Evolutionary conservation across 257 asterid genomes (phyloP), one percentile per base, ranked within the genome.

Genomic region (Lithospermum erythrorhizon): DNA sequence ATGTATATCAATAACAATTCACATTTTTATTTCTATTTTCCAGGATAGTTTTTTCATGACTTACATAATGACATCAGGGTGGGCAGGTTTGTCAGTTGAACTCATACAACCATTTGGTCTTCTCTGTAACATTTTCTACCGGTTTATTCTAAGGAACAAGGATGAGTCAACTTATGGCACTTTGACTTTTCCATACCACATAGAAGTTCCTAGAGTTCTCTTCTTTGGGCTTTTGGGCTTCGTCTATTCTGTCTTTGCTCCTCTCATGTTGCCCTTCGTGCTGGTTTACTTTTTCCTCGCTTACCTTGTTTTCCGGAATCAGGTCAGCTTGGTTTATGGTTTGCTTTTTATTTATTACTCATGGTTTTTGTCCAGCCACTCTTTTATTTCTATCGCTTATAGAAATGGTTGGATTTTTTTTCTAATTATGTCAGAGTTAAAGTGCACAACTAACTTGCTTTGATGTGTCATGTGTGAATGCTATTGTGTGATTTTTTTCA

Each of bases 31-130:
- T 65, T 19, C 17, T 35, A 17, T 73, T 67, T 65, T 73, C 76
- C 95, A 88, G 98, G 97, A 95, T 24, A 80, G 95, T 66, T 93
- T 79, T 81, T 93, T 93, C 63, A 87, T 89, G 87, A 93, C 96
- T 45, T 93, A 93, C 68, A 79, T 85, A 32, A 81, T 89, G 59
- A 80, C 99, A 59, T 93, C 99, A 53, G 99, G 99, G 64, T 93
- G 99, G 99, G 95, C 97, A 54, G 79, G 96, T 73, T 82, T 93
- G 84, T 75, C 91, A 22, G 67, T 65, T 62, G 99, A 93, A 69
- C 82, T 93, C 72, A 76, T 93, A 65, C 99, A 93, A 72, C 97
- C 97, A 18, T 72, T 80, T 70, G 76, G 85, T 62, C 90, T 93
- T 52, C 66, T 93, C 65, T 70, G 81, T 78, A 77, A 77, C 79